Evolutionary conservation across 2,329 filamentous ascomycete species (phyloP).

Genomic region (Pseudophaeomoniella oleicola): DNA sequence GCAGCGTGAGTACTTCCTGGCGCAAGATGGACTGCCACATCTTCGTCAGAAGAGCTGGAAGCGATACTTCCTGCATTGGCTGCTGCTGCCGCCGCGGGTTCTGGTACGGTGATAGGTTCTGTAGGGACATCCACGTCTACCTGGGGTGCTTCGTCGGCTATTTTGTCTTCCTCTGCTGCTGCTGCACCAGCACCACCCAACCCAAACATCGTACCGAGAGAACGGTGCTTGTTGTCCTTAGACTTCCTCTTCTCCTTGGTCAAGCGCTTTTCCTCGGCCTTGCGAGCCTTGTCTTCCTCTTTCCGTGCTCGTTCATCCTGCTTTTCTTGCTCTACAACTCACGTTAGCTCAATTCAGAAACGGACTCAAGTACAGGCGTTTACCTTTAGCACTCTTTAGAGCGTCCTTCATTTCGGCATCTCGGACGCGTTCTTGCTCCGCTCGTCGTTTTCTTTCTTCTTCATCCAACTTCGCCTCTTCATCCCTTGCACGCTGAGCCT

Average conservation of each 20-base stretch:
- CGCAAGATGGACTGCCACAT: slow-evolving; percentile 1
- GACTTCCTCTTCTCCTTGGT: slow-evolving; percentile 8
- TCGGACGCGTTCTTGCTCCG: slow-evolving; percentile 25
- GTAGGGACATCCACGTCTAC: slow-evolving; percentile 1
- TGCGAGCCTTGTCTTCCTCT: slow-evolving; percentile 8
- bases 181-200: slow-evolving; percentile 2
- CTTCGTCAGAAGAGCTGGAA: slow-evolving; percentile 1
- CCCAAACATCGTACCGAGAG: slow-evolving; percentile 2
- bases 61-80: slow-evolving; percentile 1
- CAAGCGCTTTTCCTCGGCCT: slow-evolving; percentile 10
- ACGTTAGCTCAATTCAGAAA: neutral
- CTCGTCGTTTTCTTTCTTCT: slow-evolving; percentile 48
- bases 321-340: neutral
- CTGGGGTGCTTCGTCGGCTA: slow-evolving; percentile 4
- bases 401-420: slow-evolving; percentile 22
- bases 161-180: slow-evolving; percentile 3
- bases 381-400: slow-evolving; percentile 28
- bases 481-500: slow-evolving; percentile 54
- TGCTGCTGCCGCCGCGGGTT: slow-evolving; percentile 1
- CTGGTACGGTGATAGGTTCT: neutral
- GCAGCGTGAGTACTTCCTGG: slow-evolving; percentile 2
- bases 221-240: slow-evolving; percentile 3
- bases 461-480: slow-evolving; percentile 48
- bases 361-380: slow-evolving; percentile 5
- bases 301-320: neutral